Evolutionary conservation across 2,329 filamentous ascomycete species (phyloP).

Genomic region (Colletotrichum zoysiae): DNA sequence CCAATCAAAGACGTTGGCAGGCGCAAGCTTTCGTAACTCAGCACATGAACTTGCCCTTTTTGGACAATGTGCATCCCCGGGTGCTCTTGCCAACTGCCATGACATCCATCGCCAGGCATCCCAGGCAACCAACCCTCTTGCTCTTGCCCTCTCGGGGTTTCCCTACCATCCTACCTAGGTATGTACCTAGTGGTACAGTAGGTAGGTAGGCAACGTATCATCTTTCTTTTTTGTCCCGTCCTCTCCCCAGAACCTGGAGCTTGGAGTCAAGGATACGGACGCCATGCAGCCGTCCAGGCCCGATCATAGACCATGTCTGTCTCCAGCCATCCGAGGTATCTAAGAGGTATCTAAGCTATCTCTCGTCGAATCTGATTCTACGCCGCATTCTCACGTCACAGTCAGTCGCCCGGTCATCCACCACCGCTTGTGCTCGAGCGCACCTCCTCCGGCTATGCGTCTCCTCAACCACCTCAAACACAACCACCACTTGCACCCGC

Average conservation of each 20-base stretch:
- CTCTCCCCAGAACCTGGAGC: slow-evolving; percentile 31
- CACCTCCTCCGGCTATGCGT: slow-evolving; percentile 7
- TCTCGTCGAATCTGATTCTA: neutral
- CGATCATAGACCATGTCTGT: slow-evolving; percentile 1
- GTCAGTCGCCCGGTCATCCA: neutral
- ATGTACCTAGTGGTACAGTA: too few relatives aligned
- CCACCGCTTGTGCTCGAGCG: too few relatives aligned
- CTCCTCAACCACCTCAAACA: neutral
- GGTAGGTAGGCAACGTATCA: too few relatives aligned
- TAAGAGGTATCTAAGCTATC: neutral
- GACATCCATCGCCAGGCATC: slow-evolving; percentile 22
- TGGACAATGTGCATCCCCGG: slow-evolving; percentile 15
- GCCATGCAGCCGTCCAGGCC: slow-evolving; percentile 10
- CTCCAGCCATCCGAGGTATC: neutral
- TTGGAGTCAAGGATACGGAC: slow-evolving; percentile 20
- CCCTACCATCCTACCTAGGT: neutral
- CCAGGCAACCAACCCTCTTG: slow-evolving; percentile 30
- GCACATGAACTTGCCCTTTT: slow-evolving; percentile 35
- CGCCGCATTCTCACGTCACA: neutral
- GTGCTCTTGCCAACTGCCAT: neutral
- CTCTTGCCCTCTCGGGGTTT: neutral
- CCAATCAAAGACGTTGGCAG: slow-evolving; percentile 32
- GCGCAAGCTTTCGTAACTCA: slow-evolving; percentile 35
- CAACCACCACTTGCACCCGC: slow-evolving; percentile 5
- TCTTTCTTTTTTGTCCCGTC: slow-evolving; percentile 4